These are phyloP conservation scores for Cutaneotrichosporon daszewskae DNA, from an alignment of 1,284 basidiomycete species.

Conservation along the genomic window DNA sequence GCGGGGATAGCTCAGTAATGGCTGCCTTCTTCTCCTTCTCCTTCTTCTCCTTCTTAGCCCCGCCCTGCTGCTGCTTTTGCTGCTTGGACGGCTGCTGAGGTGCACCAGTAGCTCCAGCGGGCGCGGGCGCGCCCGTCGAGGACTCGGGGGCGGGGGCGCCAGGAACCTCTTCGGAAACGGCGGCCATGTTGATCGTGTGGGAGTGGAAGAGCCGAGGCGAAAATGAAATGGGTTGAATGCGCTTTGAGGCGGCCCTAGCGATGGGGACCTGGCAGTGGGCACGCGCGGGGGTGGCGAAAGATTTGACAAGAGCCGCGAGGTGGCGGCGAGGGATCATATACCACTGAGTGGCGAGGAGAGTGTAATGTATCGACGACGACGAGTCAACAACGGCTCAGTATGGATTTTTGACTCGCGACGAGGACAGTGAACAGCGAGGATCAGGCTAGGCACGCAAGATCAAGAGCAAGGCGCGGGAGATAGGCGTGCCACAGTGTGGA, in stretches of 20 bases:
- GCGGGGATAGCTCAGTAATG: constrained; percentile 63
- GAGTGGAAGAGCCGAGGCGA: constrained; percentile 4
- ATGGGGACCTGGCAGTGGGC: background rate
- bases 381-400: no score
- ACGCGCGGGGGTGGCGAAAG: background rate
- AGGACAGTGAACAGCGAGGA: no score
- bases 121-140: constrained; percentile 1
- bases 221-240: background rate
- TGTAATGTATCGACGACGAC: no score
- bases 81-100: constrained; percentile 1
- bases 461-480: no score
- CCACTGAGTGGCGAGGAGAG: background rate
- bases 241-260: constrained; percentile 1
- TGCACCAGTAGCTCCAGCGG: constrained; percentile 1
- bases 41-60: constrained; percentile 46
- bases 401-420: no score
- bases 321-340: constrained; percentile 14
- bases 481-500: no score
- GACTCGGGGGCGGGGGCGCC: constrained; percentile 12
- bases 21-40: constrained; percentile 6
- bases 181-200: constrained; percentile 9
- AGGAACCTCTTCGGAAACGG: constrained; percentile 9
- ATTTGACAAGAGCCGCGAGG: constrained; percentile 4
- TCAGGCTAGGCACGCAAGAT: no score
- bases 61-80: constrained; percentile 18